Percentiles rank a stretch among this genome's conserved stretches.
Evolutionary conservation across 805 yeast genomes (phyloP).

Genomic region (Teunomyces lycoperdinae): DNA sequence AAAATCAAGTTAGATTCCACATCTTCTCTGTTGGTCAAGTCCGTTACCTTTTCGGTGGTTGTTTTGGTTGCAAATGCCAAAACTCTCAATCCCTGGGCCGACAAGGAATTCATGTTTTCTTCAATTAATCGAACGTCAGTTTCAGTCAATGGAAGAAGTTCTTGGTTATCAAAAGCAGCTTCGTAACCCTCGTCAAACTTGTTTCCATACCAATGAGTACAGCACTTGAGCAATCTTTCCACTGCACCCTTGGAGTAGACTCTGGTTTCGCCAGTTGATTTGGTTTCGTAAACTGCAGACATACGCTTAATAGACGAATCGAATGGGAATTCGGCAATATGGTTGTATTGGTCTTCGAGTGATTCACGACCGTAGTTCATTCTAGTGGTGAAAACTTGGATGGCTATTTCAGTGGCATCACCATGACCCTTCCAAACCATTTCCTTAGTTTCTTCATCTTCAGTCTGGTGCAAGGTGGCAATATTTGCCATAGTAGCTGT

Average conservation of each 20-base stretch:
- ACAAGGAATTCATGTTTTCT: conserved; percentile 54
- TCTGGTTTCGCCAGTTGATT: conserved; percentile 18
- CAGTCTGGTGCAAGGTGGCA: conserved; percentile 57
- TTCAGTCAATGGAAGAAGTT: conserved; percentile 32
- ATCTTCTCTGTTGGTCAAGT: conserved; percentile 22
- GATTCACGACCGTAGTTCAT: conserved; percentile 47
- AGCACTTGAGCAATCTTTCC: conserved; percentile 60
- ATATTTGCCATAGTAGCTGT: conserved; percentile 79
- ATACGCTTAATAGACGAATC: conserved; percentile 73
- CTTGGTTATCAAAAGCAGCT: conserved; percentile 15
- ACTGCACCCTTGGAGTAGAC: conserved; percentile 73
- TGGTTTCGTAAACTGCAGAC: conserved; percentile 53
- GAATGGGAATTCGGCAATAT: conserved; percentile 66
- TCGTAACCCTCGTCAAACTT: conserved; percentile 20
- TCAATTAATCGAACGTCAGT: conserved; percentile 44
- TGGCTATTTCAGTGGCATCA: conserved; percentile 88
- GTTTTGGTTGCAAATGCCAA: conserved; percentile 57
- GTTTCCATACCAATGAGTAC: conserved; percentile 51
- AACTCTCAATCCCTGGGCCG: conserved; percentile 60
- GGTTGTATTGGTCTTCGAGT: conserved; percentile 34
- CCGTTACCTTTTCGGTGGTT: conserved; percentile 15
- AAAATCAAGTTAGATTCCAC: conserved; percentile 57
- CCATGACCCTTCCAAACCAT: conserved; percentile 74
- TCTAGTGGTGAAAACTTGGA: conserved; percentile 71
- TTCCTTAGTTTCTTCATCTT: conserved; percentile 40